Percentiles rank a stretch among this genome's conserved stretches.
Conservation (phyloP, 768 basidiomycete species). For the Austroboletus eburneus region DNA sequence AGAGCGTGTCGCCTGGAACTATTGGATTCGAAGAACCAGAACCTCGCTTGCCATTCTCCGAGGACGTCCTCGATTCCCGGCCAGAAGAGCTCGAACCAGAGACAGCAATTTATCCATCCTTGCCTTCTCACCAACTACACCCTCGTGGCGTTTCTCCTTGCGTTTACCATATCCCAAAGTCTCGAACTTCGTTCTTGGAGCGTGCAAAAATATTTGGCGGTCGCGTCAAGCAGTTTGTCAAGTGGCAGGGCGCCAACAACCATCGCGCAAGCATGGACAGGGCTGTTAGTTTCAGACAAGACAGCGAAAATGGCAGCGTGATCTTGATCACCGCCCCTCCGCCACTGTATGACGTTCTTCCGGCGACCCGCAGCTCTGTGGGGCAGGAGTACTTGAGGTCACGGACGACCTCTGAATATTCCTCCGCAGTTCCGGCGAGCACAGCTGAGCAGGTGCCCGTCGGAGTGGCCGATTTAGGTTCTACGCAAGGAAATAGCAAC, state of each 20-base stretch:
- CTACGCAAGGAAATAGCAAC: constrained; percentile 13
- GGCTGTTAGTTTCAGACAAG: constrained; percentile 17
- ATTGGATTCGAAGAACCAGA: constrained; percentile 18
- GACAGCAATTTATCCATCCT: constrained; percentile 2
- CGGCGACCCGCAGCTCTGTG: background rate
- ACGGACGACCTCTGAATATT: constrained; percentile 23
- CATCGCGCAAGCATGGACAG: constrained; percentile 19
- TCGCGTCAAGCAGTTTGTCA: constrained; percentile 26
- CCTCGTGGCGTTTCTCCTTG: constrained; percentile 1
- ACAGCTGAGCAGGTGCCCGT: constrained; percentile 6
- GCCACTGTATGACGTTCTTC: constrained; percentile 20
- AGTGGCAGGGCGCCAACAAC: constrained; percentile 8
- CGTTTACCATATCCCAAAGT: constrained; percentile 6
- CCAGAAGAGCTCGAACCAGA: constrained; percentile 8
- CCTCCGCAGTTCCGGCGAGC: constrained; percentile 15
- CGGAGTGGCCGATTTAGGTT: constrained; percentile 7
- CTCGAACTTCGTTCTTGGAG: constrained; percentile 20
- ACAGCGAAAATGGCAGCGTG: constrained; percentile 30
- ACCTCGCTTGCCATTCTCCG: constrained; percentile 10
- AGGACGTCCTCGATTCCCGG: constrained; percentile 6
- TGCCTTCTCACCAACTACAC: constrained; percentile 6
- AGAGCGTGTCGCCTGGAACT: constrained; percentile 16
- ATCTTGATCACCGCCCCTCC: constrained; percentile 29
- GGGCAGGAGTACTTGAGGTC: constrained; percentile 11
- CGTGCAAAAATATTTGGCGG: constrained; percentile 27